phyloP scores from a whole-genome alignment of 306 rosid species.

The Quercus dentata region DNA sequence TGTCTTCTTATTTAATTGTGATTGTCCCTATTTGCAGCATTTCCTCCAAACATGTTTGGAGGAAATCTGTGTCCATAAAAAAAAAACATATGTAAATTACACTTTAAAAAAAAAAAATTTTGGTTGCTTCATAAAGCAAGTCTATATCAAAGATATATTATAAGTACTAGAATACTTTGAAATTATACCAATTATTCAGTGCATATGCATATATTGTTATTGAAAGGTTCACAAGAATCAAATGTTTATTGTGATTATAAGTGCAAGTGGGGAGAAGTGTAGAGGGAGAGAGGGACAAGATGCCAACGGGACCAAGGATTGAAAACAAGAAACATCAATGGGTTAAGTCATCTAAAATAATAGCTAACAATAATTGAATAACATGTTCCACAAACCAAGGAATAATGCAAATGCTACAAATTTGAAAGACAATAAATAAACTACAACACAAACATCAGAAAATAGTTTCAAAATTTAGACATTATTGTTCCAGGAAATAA shows the following conservation, averaged over 20 bases:
- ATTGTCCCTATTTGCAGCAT: too few species aligned
- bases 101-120: too few species aligned
- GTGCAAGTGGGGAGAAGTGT: not conserved
- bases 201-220: too few species aligned
- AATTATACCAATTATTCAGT: not conserved
- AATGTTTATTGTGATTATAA: too few species aligned
- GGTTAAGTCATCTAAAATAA: not conserved
- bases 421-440: not conserved
- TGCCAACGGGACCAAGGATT: not conserved
- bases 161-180: not conserved
- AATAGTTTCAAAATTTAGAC: not conserved
- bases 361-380: not conserved
- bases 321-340: not conserved
- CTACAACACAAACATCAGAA: slow-evolving; percentile 1
- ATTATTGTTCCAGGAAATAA: slow-evolving; percentile 12
- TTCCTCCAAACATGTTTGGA: too few species aligned
- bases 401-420: not conserved
- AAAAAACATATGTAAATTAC: too few species aligned
- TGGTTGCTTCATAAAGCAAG: not conserved
- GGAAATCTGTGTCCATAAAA: too few species aligned
- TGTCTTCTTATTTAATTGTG: too few species aligned
- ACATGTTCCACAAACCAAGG: not conserved
- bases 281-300: not conserved
- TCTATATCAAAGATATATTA: not conserved
- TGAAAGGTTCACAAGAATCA: too few species aligned